Conservation (phyloP, 2,329 filamentous ascomycete genomes). For the Nemania diffusa region DNA sequence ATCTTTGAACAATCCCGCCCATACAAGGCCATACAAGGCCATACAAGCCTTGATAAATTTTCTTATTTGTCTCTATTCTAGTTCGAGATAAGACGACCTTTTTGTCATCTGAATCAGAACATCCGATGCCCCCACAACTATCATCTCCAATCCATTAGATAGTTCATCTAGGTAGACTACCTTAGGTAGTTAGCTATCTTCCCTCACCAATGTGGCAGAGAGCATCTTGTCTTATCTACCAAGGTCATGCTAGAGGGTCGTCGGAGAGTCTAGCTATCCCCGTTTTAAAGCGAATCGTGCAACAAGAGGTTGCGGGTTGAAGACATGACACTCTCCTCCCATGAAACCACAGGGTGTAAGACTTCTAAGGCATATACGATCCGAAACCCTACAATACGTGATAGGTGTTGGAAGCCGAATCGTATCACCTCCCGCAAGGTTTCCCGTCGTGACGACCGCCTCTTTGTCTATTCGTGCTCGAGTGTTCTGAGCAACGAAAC, state of each 20-base stretch:
- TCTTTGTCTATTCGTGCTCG: background rate
- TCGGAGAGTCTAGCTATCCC: background rate
- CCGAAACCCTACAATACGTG: constrained; percentile 48
- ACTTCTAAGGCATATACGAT: constrained; percentile 20
- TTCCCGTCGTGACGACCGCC: constrained; percentile 2
- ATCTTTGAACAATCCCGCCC: background rate
- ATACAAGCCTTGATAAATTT: background rate
- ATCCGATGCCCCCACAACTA: background rate
- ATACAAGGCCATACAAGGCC: background rate
- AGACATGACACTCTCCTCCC: background rate
- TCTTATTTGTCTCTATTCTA: constrained; percentile 6
- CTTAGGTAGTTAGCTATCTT: background rate
- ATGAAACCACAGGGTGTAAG: background rate
- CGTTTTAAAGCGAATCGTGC: background rate
- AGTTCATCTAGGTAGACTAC: background rate
- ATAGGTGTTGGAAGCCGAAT: constrained; percentile 18
- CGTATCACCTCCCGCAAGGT: constrained; percentile 40
- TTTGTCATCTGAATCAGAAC: background rate
- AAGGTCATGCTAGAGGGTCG: background rate
- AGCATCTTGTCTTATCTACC: background rate
- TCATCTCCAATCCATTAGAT: background rate
- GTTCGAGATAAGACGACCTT: background rate
- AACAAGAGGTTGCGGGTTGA: background rate
- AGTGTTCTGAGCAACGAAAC: background rate
- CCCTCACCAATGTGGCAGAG: background rate